Evolutionary conservation across 192 early-diverging fungal genomes (phyloP).

Genomic region (Pilaira anomala): DNA sequence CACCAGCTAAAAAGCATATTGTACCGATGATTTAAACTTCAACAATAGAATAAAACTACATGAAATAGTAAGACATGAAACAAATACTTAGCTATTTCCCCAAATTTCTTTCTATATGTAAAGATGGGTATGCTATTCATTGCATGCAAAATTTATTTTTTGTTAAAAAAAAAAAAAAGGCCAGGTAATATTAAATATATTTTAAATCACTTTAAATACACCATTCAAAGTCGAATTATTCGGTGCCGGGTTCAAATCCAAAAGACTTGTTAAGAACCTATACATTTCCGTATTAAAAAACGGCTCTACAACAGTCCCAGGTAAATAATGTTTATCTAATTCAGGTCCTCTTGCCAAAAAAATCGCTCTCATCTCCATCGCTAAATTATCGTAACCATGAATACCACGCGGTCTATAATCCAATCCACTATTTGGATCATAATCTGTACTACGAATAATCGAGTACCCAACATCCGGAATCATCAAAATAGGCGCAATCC

Average conservation of each 20-base stretch:
- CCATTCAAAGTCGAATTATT: conserved; percentile 66
- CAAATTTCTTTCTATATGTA: too few species aligned
- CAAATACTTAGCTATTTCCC: too few species aligned
- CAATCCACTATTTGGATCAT: conserved; percentile 24
- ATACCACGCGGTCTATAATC: conserved; percentile 49
- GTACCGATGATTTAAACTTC: too few species aligned
- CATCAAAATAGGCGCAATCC: conserved; percentile 74
- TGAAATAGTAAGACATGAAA: too few species aligned
- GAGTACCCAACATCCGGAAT: conserved; percentile 67
- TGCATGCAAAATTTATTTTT: too few species aligned
- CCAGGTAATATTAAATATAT: too few species aligned
- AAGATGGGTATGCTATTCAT: too few species aligned
- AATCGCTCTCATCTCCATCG: conserved; percentile 78
- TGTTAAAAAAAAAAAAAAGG: too few species aligned
- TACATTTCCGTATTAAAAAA: conserved; percentile 79
- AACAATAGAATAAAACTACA: too few species aligned
- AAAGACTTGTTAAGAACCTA: conserved; percentile 53
- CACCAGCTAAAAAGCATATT: too few species aligned
- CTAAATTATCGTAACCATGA: conserved; percentile 83
- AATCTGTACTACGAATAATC: conserved; percentile 37
- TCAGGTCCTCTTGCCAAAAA: conserved; percentile 76
- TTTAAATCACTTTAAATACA: too few species aligned
- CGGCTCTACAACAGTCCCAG: conserved; percentile 32
- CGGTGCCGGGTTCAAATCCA: conserved; percentile 56
- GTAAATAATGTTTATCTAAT: neutral